Percentiles rank a stretch among this genome's conserved stretches.
These are phyloP conservation scores for Gorgonomyces haynaldii DNA, from an alignment of 192 early-diverging fungal genomes.

Conservation along the genomic window DNA sequence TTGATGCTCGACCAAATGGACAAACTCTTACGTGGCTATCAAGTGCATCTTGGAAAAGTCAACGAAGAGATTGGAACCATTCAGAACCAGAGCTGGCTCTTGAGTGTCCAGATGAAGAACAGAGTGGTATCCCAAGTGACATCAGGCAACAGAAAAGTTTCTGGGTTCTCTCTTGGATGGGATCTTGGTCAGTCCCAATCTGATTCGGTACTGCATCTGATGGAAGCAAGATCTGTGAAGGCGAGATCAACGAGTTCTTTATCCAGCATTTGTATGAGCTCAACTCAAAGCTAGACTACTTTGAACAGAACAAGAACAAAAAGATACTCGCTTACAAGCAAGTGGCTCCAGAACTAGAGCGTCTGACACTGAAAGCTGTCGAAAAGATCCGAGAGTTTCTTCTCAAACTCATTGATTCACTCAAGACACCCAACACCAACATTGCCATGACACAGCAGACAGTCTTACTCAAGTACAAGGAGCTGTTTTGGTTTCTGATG, in stretches of 20 bases:
- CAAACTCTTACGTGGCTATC: conserved; percentile 67
- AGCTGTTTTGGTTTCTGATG: conserved; percentile 81
- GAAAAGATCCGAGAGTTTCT: conserved; percentile 82
- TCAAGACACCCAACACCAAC: conserved; percentile 85
- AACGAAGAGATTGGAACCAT: conserved; percentile 77
- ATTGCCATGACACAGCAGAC: conserved; percentile 87
- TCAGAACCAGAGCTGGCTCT: conserved; percentile 67
- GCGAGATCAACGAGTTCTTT: conserved; percentile 87
- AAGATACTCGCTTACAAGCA: conserved; percentile 72
- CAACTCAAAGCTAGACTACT: conserved; percentile 76
- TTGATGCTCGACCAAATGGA: conserved; percentile 79
- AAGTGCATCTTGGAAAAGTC: conserved; percentile 77
- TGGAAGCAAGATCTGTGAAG: conserved; percentile 72
- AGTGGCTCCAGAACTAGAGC: conserved; percentile 84
- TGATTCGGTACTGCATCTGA: conserved; percentile 25
- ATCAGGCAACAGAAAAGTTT: conserved; percentile 9
- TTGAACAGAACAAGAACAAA: conserved; percentile 60
- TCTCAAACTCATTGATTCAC: conserved; percentile 69
- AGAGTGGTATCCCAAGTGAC: too few relatives aligned
- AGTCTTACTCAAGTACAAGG: conserved; percentile 81
- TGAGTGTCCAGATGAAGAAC: conserved; percentile 78
- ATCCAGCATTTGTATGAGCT: conserved; percentile 70
- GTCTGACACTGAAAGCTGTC: conserved; percentile 46
- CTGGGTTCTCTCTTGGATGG: conserved; percentile 50
- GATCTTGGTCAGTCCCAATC: conserved; percentile 55